Percentiles rank a stretch among this genome's conserved stretches.
Conservation (phyloP, 202 grass and related monocot genomes). For the Zoysia matrella region DNA sequence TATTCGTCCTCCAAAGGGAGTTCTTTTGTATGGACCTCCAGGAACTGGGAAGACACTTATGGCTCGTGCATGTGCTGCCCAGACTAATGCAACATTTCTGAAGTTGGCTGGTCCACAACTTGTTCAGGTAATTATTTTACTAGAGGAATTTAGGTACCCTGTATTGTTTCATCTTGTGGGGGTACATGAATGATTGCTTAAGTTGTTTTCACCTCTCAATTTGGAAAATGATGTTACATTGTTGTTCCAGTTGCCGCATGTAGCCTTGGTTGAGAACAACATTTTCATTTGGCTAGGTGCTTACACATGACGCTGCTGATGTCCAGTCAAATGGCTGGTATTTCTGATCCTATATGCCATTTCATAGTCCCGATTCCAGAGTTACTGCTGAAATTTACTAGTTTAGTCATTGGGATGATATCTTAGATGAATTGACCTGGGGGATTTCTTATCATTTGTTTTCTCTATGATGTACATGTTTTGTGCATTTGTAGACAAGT, state of each 20-base stretch:
- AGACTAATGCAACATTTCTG: conserved; percentile 95
- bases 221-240: conserved; percentile 1
- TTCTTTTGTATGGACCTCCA: conserved; percentile 94
- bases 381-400: not conserved
- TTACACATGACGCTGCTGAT: not conserved
- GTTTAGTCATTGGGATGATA: not conserved
- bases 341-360: not conserved
- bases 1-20: conserved; percentile 89
- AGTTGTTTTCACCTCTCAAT: not conserved
- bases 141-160: not conserved
- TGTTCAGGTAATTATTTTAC: conserved; percentile 68
- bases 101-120: conserved; percentile 90
- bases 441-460: not conserved
- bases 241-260: not conserved
- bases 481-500: not conserved
- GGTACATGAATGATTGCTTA: conserved; percentile 4
- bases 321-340: not conserved
- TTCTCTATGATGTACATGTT: not conserved
- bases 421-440: not conserved
- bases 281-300: not conserved
- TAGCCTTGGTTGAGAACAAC: not conserved
- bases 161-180: not conserved
- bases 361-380: not conserved
- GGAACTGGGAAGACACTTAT: conserved; percentile 96
- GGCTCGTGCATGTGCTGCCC: conserved; percentile 93